Evolutionary conservation across 139 green algal species (phyloP), one percentile per base, ranked within the genome.

Genomic region (Choricystis sp.): DNA sequence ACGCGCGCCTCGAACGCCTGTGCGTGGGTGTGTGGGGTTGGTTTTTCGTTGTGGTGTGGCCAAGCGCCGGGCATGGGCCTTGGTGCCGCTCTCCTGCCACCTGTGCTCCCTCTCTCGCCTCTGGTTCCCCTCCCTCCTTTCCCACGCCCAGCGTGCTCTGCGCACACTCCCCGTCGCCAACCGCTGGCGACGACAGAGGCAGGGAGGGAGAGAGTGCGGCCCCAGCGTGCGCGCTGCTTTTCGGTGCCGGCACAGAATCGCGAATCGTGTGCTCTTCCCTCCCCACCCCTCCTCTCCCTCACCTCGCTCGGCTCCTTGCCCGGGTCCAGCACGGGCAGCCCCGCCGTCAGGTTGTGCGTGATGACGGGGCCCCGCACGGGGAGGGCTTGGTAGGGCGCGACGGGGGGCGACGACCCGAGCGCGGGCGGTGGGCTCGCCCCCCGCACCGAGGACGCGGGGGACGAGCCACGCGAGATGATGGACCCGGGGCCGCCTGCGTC

Each of bases 381-480:
- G 49, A 90, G 67, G 0, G 87, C 86, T 69, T 95, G 87, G 69
- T 95, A 95, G 14, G 87, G 83, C 1, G 76, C 75, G 1, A 85
- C 62, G 19, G 74, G 60, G 26, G 40, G 40, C 40, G 40, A 16
- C 40, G 40, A 52, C 40, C 9, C 9, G 9, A 52, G 9, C 9
- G 9, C 40, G 40, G 40, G 9, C 40, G 40, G 16, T 21, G n/a
- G n/a, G n/a, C n/a, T n/a, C n/a, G n/a, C n/a, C n/a, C n/a, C n/a
- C n/a, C n/a, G n/a, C n/a, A n/a, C n/a, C n/a, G n/a, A n/a, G n/a
- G n/a, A n/a, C n/a, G n/a, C n/a, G n/a, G n/a, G n/a, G n/a, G n/a
- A n/a, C n/a, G n/a, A n/a, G n/a, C n/a, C n/a, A n/a, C n/a, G n/a
- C n/a, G n/a, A n/a, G n/a, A n/a, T n/a, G n/a, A n/a, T n/a, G n/a